phyloP scores from a whole-genome alignment of 768 basidiomycete genomes.

The Clitopilus hobsonii region DNA sequence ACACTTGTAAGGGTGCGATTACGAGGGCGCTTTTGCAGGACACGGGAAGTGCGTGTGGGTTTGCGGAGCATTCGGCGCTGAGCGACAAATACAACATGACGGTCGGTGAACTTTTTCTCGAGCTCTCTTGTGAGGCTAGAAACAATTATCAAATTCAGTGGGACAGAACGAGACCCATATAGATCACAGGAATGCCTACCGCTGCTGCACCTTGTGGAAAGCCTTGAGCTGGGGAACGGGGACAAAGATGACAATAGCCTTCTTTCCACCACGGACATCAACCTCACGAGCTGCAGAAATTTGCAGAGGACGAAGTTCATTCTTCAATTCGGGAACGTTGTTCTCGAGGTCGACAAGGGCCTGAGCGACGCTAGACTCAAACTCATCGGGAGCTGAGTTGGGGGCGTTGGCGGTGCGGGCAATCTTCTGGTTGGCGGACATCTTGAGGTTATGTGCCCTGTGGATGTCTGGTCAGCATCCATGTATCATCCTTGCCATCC shows the following conservation, averaged over 20 bases:
- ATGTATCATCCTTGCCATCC: slow-evolving; percentile 42
- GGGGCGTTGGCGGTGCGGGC: slow-evolving; percentile 96
- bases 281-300: slow-evolving; percentile 99
- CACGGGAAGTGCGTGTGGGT: slow-evolving; percentile 89
- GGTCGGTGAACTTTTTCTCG: slow-evolving; percentile 99
- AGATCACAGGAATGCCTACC: slow-evolving; percentile 45
- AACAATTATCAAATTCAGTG: not conserved
- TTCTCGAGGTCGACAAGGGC: slow-evolving; percentile 96
- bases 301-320: slow-evolving; percentile 91
- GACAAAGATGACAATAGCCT: slow-evolving; percentile 98
- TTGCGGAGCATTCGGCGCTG: slow-evolving; percentile 98
- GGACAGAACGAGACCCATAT: not conserved
- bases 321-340: slow-evolving; percentile 97
- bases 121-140: slow-evolving; percentile 92
- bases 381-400: slow-evolving; percentile 82
- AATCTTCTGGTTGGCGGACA: slow-evolving; percentile 85
- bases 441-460: slow-evolving; percentile 43
- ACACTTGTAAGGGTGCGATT: slow-evolving; percentile 95
- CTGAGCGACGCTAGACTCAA: slow-evolving; percentile 88
- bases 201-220: slow-evolving; percentile 96
- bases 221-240: slow-evolving; percentile 97
- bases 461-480: slow-evolving; percentile 44
- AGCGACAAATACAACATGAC: slow-evolving; percentile 97
- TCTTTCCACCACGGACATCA: slow-evolving; percentile 98
- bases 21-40: slow-evolving; percentile 94